phyloP scores from a whole-genome alignment of 257 asterid species.

The Capsicum baccatum region DNA sequence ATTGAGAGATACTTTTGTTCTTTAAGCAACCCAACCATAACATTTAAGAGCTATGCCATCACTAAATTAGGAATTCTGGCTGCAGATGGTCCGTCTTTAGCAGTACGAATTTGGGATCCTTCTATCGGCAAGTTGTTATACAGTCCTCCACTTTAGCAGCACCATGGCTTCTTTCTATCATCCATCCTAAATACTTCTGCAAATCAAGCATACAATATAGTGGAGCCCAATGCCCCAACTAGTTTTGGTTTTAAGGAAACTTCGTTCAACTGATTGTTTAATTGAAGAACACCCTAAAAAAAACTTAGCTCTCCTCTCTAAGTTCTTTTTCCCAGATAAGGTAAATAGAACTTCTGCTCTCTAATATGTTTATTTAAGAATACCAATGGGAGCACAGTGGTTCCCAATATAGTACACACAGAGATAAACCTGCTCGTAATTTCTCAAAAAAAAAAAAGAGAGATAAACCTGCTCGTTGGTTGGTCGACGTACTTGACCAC shows the following conservation, averaged over 20 bases:
- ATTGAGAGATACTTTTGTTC: too few species aligned
- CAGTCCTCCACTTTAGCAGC: too few species aligned
- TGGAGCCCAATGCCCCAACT: not conserved
- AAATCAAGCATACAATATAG: not conserved
- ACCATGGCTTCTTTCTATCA: not conserved
- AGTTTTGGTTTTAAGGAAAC: not conserved
- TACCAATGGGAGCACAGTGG: not conserved
- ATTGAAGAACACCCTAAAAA: not conserved
- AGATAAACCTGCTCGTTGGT: not conserved
- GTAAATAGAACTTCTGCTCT: not conserved
- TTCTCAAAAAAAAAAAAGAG: too few species aligned
- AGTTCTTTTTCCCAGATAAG: not conserved
- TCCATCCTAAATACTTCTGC: not conserved
- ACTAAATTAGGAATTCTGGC: too few species aligned
- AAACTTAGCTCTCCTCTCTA: not conserved
- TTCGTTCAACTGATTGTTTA: not conserved
- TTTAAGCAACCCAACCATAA: too few species aligned
- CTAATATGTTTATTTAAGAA: not conserved
- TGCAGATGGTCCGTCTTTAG: too few species aligned
- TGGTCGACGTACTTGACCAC: not conserved
- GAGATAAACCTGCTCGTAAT: not conserved
- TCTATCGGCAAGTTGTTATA: too few species aligned
- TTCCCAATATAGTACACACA: not conserved
- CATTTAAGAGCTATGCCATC: too few species aligned
- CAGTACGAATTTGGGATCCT: too few species aligned